Base-by-base conservation (phyloP, 495 filamentous ascomycete genomes). In the Pseudoneurospora amorphoporcata region DNA sequence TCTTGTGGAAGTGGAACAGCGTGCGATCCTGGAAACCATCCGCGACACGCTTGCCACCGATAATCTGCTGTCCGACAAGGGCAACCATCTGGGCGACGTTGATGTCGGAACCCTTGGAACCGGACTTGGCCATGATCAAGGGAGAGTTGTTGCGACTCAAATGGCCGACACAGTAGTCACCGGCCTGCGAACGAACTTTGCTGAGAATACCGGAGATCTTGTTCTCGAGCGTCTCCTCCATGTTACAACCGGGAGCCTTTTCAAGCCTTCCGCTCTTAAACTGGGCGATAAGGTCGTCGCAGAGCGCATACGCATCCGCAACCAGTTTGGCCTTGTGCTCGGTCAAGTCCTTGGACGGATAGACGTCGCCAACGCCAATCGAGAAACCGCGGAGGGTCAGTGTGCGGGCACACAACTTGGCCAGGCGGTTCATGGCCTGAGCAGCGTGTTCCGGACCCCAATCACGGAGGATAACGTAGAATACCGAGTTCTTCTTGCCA, bases 11-110 rank as follows among this genome's bases (percentile, higher is more conserved):
- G 81, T 98, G 96, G 41, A 96, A 96, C 23, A 98, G 81, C 45
- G 90, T 97, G 73, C 95, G 89, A 81, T 98, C 93, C 77, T 98
- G 94, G 84, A 99, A 99, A 29, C 95, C 95, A 82, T 98, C 93
- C 45, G 92, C 88, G 32, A 99, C 95, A 89, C 95, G 95, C 76
- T 92, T 90, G 69, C 94, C 94, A 45, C 90, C 90, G 77, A 99
- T 98, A 86, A 98, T 97, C 77, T 99, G 95, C 80, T 99, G 95
- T 72, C 95, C 95, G 75, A 99, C 95, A 74, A 93, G 90, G 41
- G 96, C 94, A 79, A 98, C 91, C 95, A 99, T 99, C 84, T 99
- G 95, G 35, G 96, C 95, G 68, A 99, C 95, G 84, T 99, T 99
- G 86, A 98, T 97, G 78, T 91, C 91, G 3, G 94, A 97, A 77